Base-by-base conservation (phyloP, 2,329 filamentous ascomycete species). In the Thielaviopsis ethacetica region DNA sequence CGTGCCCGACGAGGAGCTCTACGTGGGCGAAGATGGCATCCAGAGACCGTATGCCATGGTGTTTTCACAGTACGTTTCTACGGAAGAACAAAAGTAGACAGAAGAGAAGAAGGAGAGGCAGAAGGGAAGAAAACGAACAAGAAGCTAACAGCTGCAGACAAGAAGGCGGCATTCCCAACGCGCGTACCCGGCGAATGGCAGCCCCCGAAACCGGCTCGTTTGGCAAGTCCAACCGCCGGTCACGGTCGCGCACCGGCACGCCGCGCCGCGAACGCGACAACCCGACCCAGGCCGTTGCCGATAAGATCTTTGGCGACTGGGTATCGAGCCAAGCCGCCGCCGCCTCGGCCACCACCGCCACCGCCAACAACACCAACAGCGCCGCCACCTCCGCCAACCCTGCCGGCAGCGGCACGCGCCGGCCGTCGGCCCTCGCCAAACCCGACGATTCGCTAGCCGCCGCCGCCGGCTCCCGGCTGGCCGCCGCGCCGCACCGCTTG, bases 1-100 rank as follows among this genome's bases (percentile, higher is more conserved):
- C 67, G 82, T 85, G 63, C 81, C 82, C 59, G 82, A 85, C 63
- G 82, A 85, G 56, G 82, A 85, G 67, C 78, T 82, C 55, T 85
- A 84, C 67, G 71, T 81, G 5, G 82, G 82, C 60, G 80, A 83
- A 57, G 82, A 85, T 70, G 82, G 82, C 62, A 68, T 84, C 63
- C 79, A 80, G 68, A 73, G 82, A 62, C 82, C 82, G 1, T 85
- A 84, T 67, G 82, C 81, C 62, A 81, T 85, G 76, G 75, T 83
- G 44, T 83, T 81, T 65, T 77, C 80, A 65, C 78, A 81, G 81
- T 84, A 75, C 61, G 77, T 66, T 27, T 26, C 44, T 30, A 21
- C 15, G 19, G 38, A 26, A 26, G 24, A 26, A 26, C 3, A 26
- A 3, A 26, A 26, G 24, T 3, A 26, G 24, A 26, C 3, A 26